These are phyloP conservation scores for Aspergillus sclerotioniger DNA, from an alignment of 495 filamentous ascomycete genomes.

Conservation along the genomic window DNA sequence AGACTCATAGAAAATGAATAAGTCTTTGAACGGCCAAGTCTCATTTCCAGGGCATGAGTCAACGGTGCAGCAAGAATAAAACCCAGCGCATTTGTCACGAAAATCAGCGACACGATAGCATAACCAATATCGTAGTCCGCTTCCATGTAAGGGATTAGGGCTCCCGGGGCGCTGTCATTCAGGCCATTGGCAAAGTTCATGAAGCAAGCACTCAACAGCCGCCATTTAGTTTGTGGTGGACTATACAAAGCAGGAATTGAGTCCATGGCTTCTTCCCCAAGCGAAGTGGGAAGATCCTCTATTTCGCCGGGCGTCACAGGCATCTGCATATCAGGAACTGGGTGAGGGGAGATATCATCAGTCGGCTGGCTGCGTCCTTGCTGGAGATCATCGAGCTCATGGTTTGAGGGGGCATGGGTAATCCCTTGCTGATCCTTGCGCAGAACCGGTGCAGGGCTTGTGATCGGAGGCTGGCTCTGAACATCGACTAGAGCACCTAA, in stretches of 20 bases:
- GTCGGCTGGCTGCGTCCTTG: slow-evolving; percentile 18
- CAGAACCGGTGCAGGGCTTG: slow-evolving; percentile 32
- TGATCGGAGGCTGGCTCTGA: slow-evolving; percentile 28
- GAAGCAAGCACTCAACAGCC: slow-evolving; percentile 35
- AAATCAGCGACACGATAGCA: slow-evolving; percentile 72
- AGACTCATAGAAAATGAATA: slow-evolving; percentile 53
- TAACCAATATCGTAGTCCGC: slow-evolving; percentile 69
- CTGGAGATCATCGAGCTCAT: slow-evolving; percentile 36
- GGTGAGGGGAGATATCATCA: slow-evolving; percentile 13
- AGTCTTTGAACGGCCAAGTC: slow-evolving; percentile 61
- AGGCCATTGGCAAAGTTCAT: slow-evolving; percentile 57
- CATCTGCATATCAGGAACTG: slow-evolving; percentile 31
- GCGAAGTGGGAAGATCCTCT: slow-evolving; percentile 50
- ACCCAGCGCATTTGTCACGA: slow-evolving; percentile 73
- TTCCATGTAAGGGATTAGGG: slow-evolving; percentile 75
- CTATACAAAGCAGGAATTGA: slow-evolving; percentile 46
- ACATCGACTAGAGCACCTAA: slow-evolving; percentile 35
- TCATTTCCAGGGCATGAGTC: slow-evolving; percentile 45
- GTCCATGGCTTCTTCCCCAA: slow-evolving; percentile 50
- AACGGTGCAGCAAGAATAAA: slow-evolving; percentile 71
- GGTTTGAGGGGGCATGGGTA: slow-evolving; percentile 24
- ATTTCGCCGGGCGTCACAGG: slow-evolving; percentile 45
- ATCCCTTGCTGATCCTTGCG: slow-evolving; percentile 31
- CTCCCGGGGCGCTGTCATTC: slow-evolving; percentile 65
- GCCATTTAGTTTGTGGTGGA: slow-evolving; percentile 53